Evolutionary conservation across 768 basidiomycete genomes (phyloP).

Genomic region (Leccinum incarnatum): DNA sequence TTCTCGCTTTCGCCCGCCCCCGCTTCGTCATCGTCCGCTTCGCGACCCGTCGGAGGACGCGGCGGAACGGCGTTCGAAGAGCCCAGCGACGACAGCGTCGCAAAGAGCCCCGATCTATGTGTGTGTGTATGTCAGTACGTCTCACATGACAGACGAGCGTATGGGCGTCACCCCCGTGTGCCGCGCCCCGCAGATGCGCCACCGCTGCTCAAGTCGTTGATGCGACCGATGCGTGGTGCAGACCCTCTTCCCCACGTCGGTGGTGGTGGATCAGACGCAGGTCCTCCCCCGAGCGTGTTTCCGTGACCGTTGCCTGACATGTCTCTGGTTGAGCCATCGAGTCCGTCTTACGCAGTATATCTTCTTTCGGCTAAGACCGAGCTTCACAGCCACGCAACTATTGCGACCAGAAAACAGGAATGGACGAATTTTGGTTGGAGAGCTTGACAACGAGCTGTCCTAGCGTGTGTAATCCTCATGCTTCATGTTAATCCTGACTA

Average conservation of each 20-base stretch:
- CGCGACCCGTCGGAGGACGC: constrained; percentile 16
- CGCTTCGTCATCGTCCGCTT: constrained; percentile 51
- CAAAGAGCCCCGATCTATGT: constrained; percentile 31
- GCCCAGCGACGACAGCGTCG: constrained; percentile 35
- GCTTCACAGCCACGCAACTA: background rate
- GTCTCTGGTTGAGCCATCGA: background rate
- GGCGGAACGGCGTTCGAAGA: constrained; percentile 17
- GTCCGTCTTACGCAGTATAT: background rate
- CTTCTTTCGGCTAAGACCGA: background rate
- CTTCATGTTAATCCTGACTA: background rate
- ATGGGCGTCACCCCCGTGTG: constrained; percentile 13
- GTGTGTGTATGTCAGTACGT: constrained; percentile 1
- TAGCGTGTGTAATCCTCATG: constrained; percentile 1
- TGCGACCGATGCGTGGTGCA: constrained; percentile 46
- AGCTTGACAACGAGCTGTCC: no score
- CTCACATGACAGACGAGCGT: background rate
- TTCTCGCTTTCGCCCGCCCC: constrained; percentile 46
- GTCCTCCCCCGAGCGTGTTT: constrained; percentile 47
- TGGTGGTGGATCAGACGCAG: constrained; percentile 46
- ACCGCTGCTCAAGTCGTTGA: constrained; percentile 45
- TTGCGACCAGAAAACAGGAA: no score
- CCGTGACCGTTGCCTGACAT: constrained; percentile 46
- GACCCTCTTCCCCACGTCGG: constrained; percentile 42
- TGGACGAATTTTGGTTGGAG: no score
- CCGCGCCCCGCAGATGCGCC: constrained; percentile 20